Evolutionary conservation across 805 yeast genomes (phyloP).

Genomic region (Candida bentonensis): DNA sequence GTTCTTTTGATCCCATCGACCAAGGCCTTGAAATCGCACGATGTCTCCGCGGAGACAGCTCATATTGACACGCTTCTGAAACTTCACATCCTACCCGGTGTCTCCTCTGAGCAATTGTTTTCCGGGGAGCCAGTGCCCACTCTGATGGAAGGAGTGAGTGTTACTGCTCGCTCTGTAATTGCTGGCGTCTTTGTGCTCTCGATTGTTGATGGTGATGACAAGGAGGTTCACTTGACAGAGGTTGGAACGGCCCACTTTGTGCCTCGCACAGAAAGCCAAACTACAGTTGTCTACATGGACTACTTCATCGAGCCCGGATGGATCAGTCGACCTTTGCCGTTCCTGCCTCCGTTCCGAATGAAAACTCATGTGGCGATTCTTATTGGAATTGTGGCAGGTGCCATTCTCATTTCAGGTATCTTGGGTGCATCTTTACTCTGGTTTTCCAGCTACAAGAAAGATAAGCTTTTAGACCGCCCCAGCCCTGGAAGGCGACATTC

Average conservation of each 20-base stretch:
- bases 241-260: slow-evolving; percentile 17
- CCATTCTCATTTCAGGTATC: slow-evolving; percentile 9
- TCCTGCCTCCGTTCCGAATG: slow-evolving; percentile 15
- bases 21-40: slow-evolving; percentile 38
- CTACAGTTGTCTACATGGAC: slow-evolving; percentile 21
- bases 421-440: slow-evolving; percentile 3
- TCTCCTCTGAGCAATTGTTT: slow-evolving; percentile 21
- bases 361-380: slow-evolving; percentile 19
- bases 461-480: slow-evolving; percentile 3
- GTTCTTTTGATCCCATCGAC: slow-evolving; percentile 47
- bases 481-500: neutral
- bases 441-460: slow-evolving; percentile 7
- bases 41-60: slow-evolving; percentile 29
- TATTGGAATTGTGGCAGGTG: slow-evolving; percentile 18
- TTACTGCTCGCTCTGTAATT: slow-evolving; percentile 10
- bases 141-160: slow-evolving; percentile 10
- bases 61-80: slow-evolving; percentile 41
- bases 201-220: slow-evolving; percentile 12
- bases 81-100: slow-evolving; percentile 55
- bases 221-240: slow-evolving; percentile 11
- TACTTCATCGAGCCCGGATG: slow-evolving; percentile 21
- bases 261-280: neutral
- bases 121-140: slow-evolving; percentile 14
- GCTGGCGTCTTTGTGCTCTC: slow-evolving; percentile 15
- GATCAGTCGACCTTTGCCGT: slow-evolving; percentile 16